Evolutionary conservation across 1,139 yeast genomes (phyloP), one percentile per base, ranked within the genome.

Genomic region (Suhomyces bolitotheri): DNA sequence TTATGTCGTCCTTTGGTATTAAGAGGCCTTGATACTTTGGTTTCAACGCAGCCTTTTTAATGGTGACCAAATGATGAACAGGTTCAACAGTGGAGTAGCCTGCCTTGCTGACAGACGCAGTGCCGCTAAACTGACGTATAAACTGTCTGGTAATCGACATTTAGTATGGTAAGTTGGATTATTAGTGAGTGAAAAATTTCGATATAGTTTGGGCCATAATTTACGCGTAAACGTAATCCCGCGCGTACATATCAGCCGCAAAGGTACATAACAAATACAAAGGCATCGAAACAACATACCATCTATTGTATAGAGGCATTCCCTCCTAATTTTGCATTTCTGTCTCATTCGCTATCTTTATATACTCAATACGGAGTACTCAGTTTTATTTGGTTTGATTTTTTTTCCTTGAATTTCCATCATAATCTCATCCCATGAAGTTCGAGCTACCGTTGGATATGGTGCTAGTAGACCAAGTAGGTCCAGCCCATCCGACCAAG

Each of bases 51-150:
- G 80, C 66, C 61, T 92, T 92, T 49, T 76, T 74, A 52, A 86
- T 79, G 47, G 77, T 78, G 38, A 92, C 86, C 43, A 80, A 73
- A 61, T 92, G 98, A 60, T 92, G 98, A 12, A 90, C 95, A 3
- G 98, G 97, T 35, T 82, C 76, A 22, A 86, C 90, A 29, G 87
- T 75, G 31, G 94, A 83, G 57, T 82, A 81, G 2, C 87, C 95
- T 7, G 88, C 76, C 52, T 79, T 85, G 27, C 69, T 54, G 15
- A 60, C 53, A 5, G 56, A 54, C 1, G 63, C 39, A 15, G 73
- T 54, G 39, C 62, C 57, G 20, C 82, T 73, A 52, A 80, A 76
- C 31, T 51, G 56, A 62, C 82, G 78, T 17, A 56, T 44, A 42
- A 58, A 52, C 13, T 33, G 28, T 28, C 29, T 28, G 19, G 36